phyloP scores from a whole-genome alignment of 2,329 filamentous ascomycete genomes.

The Allantophomopsis cytisporea region DNA sequence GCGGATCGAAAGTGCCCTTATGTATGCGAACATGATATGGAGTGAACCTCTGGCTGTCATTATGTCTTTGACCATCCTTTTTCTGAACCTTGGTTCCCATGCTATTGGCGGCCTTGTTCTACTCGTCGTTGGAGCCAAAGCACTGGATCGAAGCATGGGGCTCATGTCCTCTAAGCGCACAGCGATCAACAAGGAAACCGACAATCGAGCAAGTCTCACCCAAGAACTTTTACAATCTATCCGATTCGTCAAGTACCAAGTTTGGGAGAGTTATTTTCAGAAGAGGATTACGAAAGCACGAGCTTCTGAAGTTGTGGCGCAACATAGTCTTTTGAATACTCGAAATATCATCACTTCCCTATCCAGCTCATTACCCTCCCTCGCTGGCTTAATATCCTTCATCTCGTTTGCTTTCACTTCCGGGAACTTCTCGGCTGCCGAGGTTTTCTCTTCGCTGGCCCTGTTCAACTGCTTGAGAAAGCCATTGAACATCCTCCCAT shows the following conservation, averaged over 20 bases:
- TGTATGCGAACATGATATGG: no score
- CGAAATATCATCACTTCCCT: slow-evolving; percentile 49
- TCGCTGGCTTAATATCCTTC: slow-evolving; percentile 86
- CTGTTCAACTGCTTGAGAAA: slow-evolving; percentile 81
- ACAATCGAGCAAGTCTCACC: slow-evolving; percentile 48
- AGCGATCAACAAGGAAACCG: slow-evolving; percentile 55
- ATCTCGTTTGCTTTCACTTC: slow-evolving; percentile 60
- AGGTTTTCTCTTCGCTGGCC: slow-evolving; percentile 79
- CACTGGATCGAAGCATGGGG: no score
- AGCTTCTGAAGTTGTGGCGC: slow-evolving; percentile 44
- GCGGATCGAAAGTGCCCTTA: no score
- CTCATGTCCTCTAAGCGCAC: no score
- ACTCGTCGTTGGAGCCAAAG: no score
- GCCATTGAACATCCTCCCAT: slow-evolving; percentile 72
- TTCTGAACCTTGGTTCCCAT: no score
- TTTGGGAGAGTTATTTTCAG: slow-evolving; percentile 51
- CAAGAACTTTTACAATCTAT: slow-evolving; percentile 51
- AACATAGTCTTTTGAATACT: slow-evolving; percentile 62
- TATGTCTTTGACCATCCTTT: no score
- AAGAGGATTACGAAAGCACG: slow-evolving; percentile 42
- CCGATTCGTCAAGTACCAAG: slow-evolving; percentile 54
- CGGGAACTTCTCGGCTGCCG: slow-evolving; percentile 54
- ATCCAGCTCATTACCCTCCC: slow-evolving; percentile 67
- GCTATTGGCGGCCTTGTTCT: no score
- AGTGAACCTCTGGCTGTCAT: no score